Percentiles rank a stretch among this genome's conserved stretches.
Evolutionary conservation across 2,329 filamentous ascomycete species (phyloP).

Genomic region (Knoxdaviesia capensis): DNA sequence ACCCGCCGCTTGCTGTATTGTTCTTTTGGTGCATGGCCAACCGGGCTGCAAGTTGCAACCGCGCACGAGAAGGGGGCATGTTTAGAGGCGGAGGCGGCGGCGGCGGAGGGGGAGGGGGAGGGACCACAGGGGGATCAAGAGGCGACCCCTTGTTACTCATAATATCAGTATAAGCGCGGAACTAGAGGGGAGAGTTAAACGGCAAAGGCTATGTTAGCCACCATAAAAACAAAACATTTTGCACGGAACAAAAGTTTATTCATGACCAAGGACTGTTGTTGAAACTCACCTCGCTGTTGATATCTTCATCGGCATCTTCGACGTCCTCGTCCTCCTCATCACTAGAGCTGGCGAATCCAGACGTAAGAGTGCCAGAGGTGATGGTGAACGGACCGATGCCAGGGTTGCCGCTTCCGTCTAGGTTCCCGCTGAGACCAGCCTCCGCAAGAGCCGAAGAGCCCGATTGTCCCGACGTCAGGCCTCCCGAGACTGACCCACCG

Average conservation of each 20-base stretch:
- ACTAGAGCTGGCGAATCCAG: slow-evolving; percentile 84
- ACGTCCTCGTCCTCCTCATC: slow-evolving; percentile 94
- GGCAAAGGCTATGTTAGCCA: too few relatives aligned
- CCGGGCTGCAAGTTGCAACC: slow-evolving; percentile 75
- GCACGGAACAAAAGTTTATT: too few relatives aligned
- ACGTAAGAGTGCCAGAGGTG: slow-evolving; percentile 56
- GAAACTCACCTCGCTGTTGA: slow-evolving; percentile 44
- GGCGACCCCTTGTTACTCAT: slow-evolving; percentile 25
- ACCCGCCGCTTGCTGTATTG: slow-evolving; percentile 24
- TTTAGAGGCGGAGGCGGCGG: slow-evolving; percentile 62
- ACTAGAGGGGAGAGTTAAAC: slow-evolving; percentile 18
- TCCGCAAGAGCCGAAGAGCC: slow-evolving; percentile 57
- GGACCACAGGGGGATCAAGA: slow-evolving; percentile 36
- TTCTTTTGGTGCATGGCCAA: slow-evolving; percentile 58
- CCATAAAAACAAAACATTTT: too few relatives aligned
- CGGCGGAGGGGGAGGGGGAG: slow-evolving; percentile 39
- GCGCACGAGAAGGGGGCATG: slow-evolving; percentile 67
- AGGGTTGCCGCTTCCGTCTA: slow-evolving; percentile 27
- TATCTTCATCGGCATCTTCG: slow-evolving; percentile 64
- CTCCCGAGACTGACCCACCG: too few relatives aligned
- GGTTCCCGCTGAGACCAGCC: slow-evolving; percentile 57
- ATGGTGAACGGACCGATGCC: slow-evolving; percentile 55
- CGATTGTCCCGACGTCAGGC: slow-evolving; percentile 3
- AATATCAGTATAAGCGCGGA: slow-evolving; percentile 37
- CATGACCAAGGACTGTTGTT: too few relatives aligned